Evolutionary conservation across 1,284 basidiomycete genomes (phyloP).

Genomic region (Ustilago shanxiensis): DNA sequence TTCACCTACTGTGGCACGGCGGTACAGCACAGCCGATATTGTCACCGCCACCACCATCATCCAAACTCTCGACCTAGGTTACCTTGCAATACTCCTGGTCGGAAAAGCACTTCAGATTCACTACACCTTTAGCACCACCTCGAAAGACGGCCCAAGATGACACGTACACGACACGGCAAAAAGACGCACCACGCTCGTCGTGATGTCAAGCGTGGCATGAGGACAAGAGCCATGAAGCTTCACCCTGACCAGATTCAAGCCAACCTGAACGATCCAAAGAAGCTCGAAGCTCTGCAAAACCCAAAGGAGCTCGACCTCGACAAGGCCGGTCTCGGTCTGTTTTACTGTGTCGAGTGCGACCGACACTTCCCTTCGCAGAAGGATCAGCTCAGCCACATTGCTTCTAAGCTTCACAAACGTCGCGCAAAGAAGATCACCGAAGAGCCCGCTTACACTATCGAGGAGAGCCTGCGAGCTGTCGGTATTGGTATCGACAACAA

Average conservation of each 20-base stretch:
- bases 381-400: constrained; percentile 63
- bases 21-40: background rate
- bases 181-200: constrained; percentile 68
- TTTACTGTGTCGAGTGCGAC: constrained; percentile 69
- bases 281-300: constrained; percentile 58
- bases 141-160: constrained; percentile 41
- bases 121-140: background rate
- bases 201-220: constrained; percentile 66
- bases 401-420: constrained; percentile 68
- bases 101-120: background rate
- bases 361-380: constrained; percentile 65
- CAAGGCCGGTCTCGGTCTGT: constrained; percentile 68
- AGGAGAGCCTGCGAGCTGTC: constrained; percentile 63
- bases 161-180: constrained; percentile 64
- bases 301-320: constrained; percentile 66
- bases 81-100: background rate
- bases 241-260: constrained; percentile 67
- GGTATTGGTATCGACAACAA: constrained; percentile 67
- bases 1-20: no score
- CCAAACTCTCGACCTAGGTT: background rate
- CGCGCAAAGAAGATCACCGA: constrained; percentile 63
- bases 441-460: constrained; percentile 66
- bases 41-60: constrained; percentile 1
- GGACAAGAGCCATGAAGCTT: constrained; percentile 68
- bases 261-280: constrained; percentile 59